Conservation (phyloP, 768 basidiomycete genomes). For the Tulasnella sp. region DNA sequence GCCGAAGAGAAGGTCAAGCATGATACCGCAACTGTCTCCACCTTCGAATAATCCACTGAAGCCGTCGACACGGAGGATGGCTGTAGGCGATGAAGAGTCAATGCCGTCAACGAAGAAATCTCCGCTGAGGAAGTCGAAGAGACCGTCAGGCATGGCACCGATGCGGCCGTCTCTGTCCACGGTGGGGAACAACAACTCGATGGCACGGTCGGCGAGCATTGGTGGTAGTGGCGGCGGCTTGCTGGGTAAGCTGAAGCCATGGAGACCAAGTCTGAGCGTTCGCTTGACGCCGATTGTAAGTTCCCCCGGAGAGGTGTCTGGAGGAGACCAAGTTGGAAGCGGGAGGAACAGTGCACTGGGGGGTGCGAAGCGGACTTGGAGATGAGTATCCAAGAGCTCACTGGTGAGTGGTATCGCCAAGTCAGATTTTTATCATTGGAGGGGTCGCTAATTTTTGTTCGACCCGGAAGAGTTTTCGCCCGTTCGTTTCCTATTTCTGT, state of each 20-base stretch:
- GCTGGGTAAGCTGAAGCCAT: neutral
- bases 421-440: no score
- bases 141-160: neutral
- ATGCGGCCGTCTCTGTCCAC: neutral
- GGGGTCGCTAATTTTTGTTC: no score
- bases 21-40: slow-evolving; percentile 48
- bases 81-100: neutral
- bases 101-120: neutral
- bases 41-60: neutral
- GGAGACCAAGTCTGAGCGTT: neutral
- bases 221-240: no score
- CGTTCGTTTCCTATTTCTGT: no score
- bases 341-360: no score
- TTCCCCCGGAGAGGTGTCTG: neutral
- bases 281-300: slow-evolving; percentile 5
- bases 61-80: neutral
- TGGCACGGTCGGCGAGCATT: neutral
- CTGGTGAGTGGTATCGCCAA: no score
- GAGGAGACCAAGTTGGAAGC: no score
- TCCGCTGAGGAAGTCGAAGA: slow-evolving; percentile 8
- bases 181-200: neutral
- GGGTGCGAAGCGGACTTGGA: slow-evolving; percentile 1
- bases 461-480: no score
- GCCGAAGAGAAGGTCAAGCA: slow-evolving; percentile 60
- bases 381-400: slow-evolving; percentile 3